phyloP scores from a whole-genome alignment of 2,329 filamentous ascomycete genomes.

The Trichophyton mentagrophytes region DNA sequence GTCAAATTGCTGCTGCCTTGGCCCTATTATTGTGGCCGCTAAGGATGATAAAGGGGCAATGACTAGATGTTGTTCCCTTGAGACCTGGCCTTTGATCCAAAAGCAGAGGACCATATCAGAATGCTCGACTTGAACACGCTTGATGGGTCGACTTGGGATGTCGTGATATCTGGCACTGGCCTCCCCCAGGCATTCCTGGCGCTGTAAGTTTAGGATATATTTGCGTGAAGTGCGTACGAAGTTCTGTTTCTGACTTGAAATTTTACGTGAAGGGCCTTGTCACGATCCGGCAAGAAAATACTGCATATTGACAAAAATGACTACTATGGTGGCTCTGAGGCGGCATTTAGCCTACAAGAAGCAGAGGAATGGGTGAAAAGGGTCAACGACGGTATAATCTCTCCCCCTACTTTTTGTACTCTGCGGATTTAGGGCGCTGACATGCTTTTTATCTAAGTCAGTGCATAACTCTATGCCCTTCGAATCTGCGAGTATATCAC shows the following conservation, averaged over 20 bases:
- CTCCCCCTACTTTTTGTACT: not conserved
- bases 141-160: slow-evolving; percentile 63
- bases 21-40: not conserved
- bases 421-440: slow-evolving; percentile 2
- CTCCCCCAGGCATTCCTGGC: slow-evolving; percentile 67
- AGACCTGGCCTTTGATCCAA: not conserved
- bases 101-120: not conserved
- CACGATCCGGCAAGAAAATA: slow-evolving; percentile 79
- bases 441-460: slow-evolving; percentile 20
- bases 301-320: slow-evolving; percentile 78
- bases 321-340: slow-evolving; percentile 78
- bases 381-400: slow-evolving; percentile 26
- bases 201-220: slow-evolving; percentile 42
- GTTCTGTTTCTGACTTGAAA: not conserved
- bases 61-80: not conserved
- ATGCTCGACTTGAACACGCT: slow-evolving; percentile 54
- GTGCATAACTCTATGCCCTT: slow-evolving; percentile 26
- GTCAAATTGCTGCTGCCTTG: not conserved
- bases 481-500: slow-evolving; percentile 27
- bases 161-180: slow-evolving; percentile 65
- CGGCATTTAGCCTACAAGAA: slow-evolving; percentile 73
- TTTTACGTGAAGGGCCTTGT: slow-evolving; percentile 58
- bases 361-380: slow-evolving; percentile 58
- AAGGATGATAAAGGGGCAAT: not conserved
- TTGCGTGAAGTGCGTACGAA: slow-evolving; percentile 4